Conservation (phyloP, 1,139 yeast genomes). For the Trichomonascaceae sp. region DNA sequence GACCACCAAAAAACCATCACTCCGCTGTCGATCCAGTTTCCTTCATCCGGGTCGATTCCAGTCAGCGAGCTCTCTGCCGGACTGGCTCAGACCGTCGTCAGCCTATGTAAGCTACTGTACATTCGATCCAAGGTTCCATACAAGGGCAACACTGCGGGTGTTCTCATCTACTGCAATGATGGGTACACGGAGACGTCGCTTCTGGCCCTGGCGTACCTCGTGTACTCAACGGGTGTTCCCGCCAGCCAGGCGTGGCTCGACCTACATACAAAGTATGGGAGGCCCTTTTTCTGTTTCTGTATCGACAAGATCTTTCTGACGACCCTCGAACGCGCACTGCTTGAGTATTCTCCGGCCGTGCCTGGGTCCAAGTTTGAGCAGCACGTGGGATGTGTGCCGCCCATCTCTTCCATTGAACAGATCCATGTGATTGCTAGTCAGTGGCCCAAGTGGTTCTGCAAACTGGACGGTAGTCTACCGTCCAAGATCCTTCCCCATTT, state of each 20-base stretch:
- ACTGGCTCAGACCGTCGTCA: constrained; percentile 15
- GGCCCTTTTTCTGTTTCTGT: constrained; percentile 77
- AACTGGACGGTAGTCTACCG: constrained; percentile 47
- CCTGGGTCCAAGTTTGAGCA: constrained; percentile 5
- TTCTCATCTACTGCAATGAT: constrained; percentile 66
- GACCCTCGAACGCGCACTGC: constrained; percentile 49
- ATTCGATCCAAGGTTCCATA: constrained; percentile 15
- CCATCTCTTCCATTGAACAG: constrained; percentile 1
- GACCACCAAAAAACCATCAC: constrained; percentile 5
- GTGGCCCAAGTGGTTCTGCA: constrained; percentile 21
- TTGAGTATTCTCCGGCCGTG: constrained; percentile 39
- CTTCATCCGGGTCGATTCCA: constrained; percentile 51
- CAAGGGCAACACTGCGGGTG: constrained; percentile 14
- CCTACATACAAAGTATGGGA: constrained; percentile 46
- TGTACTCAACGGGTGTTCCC: constrained; percentile 46
- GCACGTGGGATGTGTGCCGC: constrained; percentile 5
- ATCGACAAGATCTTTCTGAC: constrained; percentile 56
- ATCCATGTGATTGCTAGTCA: constrained; percentile 5
- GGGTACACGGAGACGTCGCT: constrained; percentile 89
- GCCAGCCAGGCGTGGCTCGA: constrained; percentile 39
- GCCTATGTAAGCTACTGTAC: constrained; percentile 23
- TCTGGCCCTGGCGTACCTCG: constrained; percentile 53
- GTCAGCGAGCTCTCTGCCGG: constrained; percentile 13
- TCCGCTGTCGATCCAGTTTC: constrained; percentile 41
- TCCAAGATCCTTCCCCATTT: constrained; percentile 69